Conservation (phyloP, 164 flowering plant genomes). For the Paratinospora sagittata region DNA sequence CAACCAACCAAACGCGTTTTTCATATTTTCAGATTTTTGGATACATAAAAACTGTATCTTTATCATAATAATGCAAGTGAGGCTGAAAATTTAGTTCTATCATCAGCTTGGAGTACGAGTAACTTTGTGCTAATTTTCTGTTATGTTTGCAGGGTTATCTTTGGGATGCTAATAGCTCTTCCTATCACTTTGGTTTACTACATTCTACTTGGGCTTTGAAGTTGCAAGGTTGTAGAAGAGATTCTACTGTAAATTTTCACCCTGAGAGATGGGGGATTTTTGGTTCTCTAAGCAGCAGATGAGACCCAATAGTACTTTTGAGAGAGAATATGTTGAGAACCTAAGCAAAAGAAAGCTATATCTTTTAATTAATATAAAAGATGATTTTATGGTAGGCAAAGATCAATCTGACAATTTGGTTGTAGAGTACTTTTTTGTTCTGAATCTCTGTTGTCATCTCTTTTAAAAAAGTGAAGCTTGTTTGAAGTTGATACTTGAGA, state of each 20-base stretch:
- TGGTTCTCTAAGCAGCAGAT: slow-evolving; percentile 2
- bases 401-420: neutral
- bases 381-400: slow-evolving; percentile 5
- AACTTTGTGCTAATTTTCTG: neutral
- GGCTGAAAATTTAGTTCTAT: neutral
- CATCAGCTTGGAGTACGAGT: neutral
- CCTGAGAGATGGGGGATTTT: slow-evolving; percentile 3
- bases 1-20: no score
- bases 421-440: slow-evolving; percentile 2
- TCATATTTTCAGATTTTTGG: no score
- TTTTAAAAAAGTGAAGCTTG: slow-evolving; percentile 5
- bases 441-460: neutral
- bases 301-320: neutral
- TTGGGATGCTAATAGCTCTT: slow-evolving; percentile 13
- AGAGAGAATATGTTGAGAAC: neutral
- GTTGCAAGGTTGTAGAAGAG: neutral
- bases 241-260: neutral
- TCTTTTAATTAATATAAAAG: neutral
- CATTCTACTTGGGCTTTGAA: slow-evolving; percentile 13
- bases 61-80: no score
- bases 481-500: slow-evolving; percentile 3
- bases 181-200: slow-evolving; percentile 13
- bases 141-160: slow-evolving; percentile 10
- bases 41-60: no score
- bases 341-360: neutral